Evolutionary conservation across 352 stramenopile genomes (phyloP), one percentile per base, ranked within the genome.

Genomic region (Globisporangium perplexum): DNA sequence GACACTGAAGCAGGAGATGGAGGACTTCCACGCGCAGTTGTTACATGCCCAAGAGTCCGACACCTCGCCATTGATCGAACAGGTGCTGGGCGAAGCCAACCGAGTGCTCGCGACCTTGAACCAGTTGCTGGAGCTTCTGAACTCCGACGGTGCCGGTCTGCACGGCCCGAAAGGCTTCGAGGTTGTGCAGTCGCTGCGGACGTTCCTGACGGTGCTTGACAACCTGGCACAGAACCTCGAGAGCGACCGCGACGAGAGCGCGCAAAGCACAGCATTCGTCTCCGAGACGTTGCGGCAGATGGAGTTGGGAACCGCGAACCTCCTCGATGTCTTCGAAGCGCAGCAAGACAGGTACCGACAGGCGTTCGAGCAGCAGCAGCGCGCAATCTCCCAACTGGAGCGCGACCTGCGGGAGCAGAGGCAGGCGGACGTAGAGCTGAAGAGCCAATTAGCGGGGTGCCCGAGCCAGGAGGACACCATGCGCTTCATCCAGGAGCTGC

Each of bases 391-490:
- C 4, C 62, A 74, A 28, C 66, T 87, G 10, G 63, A 79, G 49
- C 57, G 67, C 11, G 71, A 86, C 20, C 41, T 83, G 8, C 65
- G 66, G 53, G 47, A 66, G 17, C 75, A 84, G 11, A 67, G 74
- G 43, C 53, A 78, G 24, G 64, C 68, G 10, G 75, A 86, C 22
- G 63, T 68, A 28, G 65, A 66, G 24, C 72, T 89, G 6, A 50
- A 52, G 41, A 68, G 50, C n/a, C 71, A 83, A 38, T 42, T 88
- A 24, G 57, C 60, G 11, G 55, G 47, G 4, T 86, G 71, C 59
- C 75, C 78, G 33, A 86, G 64, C 47, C 77, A 89, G 55, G 78
- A 86, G 62, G 75, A 86, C 51, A 86, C 74, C 3, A 45, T 85
- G 59, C 65, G 52, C 7, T 59, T 85, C 26, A 69, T 88, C 35